Evolutionary conservation across 139 green algal genomes (phyloP).

Genomic region (Nannochloris sp.): DNA sequence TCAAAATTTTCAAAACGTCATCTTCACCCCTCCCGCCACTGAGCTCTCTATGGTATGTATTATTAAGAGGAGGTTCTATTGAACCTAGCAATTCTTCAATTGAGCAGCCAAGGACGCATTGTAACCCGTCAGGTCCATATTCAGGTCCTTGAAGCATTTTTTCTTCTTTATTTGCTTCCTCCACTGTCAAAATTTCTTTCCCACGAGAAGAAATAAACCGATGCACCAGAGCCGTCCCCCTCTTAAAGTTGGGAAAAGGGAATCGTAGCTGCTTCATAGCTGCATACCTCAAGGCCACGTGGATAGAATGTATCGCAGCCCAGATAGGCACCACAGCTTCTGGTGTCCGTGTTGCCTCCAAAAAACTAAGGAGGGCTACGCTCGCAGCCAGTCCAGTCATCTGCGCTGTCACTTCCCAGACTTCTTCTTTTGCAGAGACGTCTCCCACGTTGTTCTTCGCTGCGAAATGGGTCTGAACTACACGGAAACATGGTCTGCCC

Average conservation of each 20-base stretch:
- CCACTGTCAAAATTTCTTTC: background rate
- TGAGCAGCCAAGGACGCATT: constrained; percentile 6
- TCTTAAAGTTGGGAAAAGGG: constrained; percentile 54
- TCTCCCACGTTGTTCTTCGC: constrained; percentile 73
- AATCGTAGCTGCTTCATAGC: constrained; percentile 51
- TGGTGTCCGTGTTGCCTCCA: constrained; percentile 23
- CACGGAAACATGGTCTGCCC: constrained; percentile 70
- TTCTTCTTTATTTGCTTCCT: background rate
- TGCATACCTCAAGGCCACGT: constrained; percentile 54
- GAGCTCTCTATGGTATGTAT: background rate
- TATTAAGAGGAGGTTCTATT: background rate
- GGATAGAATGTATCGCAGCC: constrained; percentile 42
- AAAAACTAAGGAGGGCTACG: constrained; percentile 48
- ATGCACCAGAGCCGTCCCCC: too few relatives aligned
- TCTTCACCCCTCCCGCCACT: background rate
- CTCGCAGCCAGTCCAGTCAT: constrained; percentile 56
- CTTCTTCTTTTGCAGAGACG: constrained; percentile 83
- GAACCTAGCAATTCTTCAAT: background rate
- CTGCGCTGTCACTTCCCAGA: constrained; percentile 67
- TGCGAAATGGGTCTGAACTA: constrained; percentile 80
- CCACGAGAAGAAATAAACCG: background rate
- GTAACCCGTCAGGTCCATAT: background rate
- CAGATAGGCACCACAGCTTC: constrained; percentile 46
- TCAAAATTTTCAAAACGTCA: constrained; percentile 1
- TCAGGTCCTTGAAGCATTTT: background rate